Conservation (phyloP, 768 basidiomycete species). For the Termitomyces sp. region DNA sequence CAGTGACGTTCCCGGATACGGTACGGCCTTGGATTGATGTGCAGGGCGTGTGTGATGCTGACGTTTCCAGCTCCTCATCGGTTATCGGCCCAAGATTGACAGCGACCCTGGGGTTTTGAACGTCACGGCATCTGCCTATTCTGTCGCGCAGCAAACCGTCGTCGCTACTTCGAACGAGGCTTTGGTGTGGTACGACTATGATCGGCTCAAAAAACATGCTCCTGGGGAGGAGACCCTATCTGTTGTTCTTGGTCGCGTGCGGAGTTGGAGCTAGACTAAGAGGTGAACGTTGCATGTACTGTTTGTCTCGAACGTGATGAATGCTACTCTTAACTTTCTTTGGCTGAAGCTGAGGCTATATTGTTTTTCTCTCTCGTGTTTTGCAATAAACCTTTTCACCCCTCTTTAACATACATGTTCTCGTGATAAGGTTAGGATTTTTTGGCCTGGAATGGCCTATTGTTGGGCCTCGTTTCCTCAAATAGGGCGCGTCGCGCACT, state of each 20-base stretch:
- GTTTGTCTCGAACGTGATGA: not conserved
- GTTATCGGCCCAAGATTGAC: conserved; percentile 40
- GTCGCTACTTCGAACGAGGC: conserved; percentile 62
- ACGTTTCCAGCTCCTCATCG: conserved; percentile 51
- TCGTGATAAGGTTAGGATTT: not conserved
- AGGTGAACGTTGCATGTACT: not conserved
- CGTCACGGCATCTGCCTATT: conserved; percentile 54
- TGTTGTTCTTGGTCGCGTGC: conserved; percentile 21
- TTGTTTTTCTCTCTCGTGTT: not conserved
- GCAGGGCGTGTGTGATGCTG: not conserved
- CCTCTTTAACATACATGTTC: not conserved
- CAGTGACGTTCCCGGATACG: conserved; percentile 74
- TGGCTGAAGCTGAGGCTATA: not conserved
- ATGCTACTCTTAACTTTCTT: conserved; percentile 3
- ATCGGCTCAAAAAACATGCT: conserved; percentile 54
- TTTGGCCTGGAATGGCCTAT: not conserved
- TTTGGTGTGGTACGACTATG: conserved; percentile 79
- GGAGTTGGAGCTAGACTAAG: not conserved
- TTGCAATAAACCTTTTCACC: not conserved
- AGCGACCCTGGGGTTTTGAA: conserved; percentile 40
- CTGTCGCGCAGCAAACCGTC: conserved; percentile 53
- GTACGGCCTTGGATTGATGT: conserved; percentile 27
- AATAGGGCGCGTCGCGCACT: not conserved
- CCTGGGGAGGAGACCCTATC: conserved; percentile 47
- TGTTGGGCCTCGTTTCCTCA: not conserved